Percentiles rank a stretch among this genome's conserved stretches.
These are phyloP conservation scores for Crataegus laevigata DNA, from an alignment of 306 rosid species.

Conservation along the genomic window DNA sequence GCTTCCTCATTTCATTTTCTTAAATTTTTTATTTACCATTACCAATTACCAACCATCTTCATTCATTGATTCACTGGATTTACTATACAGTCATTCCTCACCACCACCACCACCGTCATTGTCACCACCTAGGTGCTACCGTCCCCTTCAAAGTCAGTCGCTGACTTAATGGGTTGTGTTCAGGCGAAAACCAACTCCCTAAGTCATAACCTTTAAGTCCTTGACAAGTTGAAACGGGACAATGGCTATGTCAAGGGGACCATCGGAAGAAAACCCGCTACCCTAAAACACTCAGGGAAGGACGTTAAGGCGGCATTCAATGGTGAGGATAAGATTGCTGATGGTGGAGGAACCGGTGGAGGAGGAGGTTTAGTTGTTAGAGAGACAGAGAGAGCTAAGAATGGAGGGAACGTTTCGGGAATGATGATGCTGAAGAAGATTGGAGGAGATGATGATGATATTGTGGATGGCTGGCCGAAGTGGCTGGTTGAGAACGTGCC, in stretches of 20 bases:
- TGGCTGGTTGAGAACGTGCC: constrained; percentile 66
- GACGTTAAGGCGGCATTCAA: not conserved
- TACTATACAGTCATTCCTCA: not conserved
- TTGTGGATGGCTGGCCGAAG: constrained; percentile 54
- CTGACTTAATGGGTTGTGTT: constrained; percentile 60
- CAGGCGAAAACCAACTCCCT: constrained; percentile 11
- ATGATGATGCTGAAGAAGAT: constrained; percentile 21
- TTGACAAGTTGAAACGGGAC: constrained; percentile 18
- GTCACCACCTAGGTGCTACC: constrained; percentile 20
- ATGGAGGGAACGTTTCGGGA: constrained; percentile 4
- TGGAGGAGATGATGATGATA: constrained; percentile 44
- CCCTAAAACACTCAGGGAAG: constrained; percentile 6
- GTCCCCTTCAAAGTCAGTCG: not conserved
- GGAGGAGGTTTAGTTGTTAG: not conserved
- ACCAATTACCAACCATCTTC: not conserved
- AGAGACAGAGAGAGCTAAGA: constrained; percentile 3
- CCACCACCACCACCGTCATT: constrained; percentile 8
- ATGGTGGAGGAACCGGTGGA: not conserved
- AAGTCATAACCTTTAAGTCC: not conserved
- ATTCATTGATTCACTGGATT: not conserved
- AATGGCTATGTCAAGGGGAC: constrained; percentile 10
- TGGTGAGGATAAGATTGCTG: constrained; percentile 9
- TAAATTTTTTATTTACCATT: not conserved
- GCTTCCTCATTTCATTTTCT: not conserved
- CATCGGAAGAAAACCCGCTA: not conserved